Evolutionary conservation across 1,284 basidiomycete genomes (phyloP), one percentile per base, ranked within the genome.

Genomic region (Ceratorhiza oryzae-sativae): DNA sequence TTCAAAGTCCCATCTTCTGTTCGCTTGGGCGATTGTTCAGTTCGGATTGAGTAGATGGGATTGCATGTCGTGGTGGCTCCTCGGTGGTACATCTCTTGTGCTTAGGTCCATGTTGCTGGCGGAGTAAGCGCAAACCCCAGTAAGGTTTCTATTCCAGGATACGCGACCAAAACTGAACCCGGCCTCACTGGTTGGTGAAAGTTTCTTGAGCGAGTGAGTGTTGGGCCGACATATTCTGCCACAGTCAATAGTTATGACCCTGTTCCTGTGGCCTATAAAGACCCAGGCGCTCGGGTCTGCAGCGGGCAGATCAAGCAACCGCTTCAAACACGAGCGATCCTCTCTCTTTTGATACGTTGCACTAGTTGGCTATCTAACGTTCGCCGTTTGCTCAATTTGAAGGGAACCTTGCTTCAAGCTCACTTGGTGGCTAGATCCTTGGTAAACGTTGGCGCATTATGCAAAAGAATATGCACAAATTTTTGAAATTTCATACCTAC

Each of bases 11-110:
- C 83, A 1, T 61, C 76, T 1, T 77, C 74, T 27, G 80, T 82
- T 9, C 82, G 83, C 5, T 60, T 79, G 53, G 84, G 83, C 25
- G 67, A 83, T 78, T 84, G 84, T 74, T 77, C 84, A 6, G 77
- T 81, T 46, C 81, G 83, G 61, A 81, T 83, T 76, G 83, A 85
- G 72, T 81, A 83, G 70, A 78, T 81, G 48, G 83, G 67, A 1
- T 42, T 71, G 4, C 70, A 71, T 32, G 56, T 62, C 23, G 59
- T 45, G 2, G 70, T 56, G 20, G 58, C 56, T 13, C 70, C 70
- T 8, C 70, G 61, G 36, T 71, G 45, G 42, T 71, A 71, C 36
- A 71, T 71, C 34, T 61, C 58, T 1, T 74, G 73, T 51, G 73
- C 73, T 2, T 72, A 74, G 32, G 39, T 73, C 41, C 73, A 71